Percentiles rank a stretch among this genome's conserved stretches.
Conservation (phyloP, 169 alveolate genomes). For the Cryptosporidium andersoni region DNA sequence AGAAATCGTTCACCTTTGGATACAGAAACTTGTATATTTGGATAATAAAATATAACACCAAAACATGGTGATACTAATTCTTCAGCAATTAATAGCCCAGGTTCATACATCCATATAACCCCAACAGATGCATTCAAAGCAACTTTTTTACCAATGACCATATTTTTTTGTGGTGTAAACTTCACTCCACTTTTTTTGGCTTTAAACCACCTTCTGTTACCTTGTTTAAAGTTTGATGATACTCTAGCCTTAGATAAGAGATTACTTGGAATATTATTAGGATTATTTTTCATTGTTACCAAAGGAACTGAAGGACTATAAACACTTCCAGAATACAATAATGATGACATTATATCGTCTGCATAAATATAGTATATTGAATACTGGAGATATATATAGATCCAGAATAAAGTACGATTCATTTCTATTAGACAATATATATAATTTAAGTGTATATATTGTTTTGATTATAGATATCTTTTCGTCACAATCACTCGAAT, state of each 20-base stretch:
- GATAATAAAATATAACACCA: constrained; percentile 55
- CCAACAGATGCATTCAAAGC: constrained; percentile 62
- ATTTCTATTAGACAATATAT: too few relatives aligned
- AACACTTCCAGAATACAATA: too few relatives aligned
- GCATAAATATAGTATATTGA: too few relatives aligned
- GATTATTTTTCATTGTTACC: too few relatives aligned
- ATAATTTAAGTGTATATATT: not conserved
- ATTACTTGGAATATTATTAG: too few relatives aligned
- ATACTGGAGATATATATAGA: too few relatives aligned
- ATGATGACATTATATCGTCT: too few relatives aligned
- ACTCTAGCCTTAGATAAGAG: too few relatives aligned
- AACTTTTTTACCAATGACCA: constrained; percentile 44
- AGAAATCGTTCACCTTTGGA: constrained; percentile 59
- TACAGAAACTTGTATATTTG: constrained; percentile 54
- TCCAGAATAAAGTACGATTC: too few relatives aligned
- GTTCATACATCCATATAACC: constrained; percentile 62
- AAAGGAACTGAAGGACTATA: too few relatives aligned
- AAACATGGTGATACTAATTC: constrained; percentile 66
- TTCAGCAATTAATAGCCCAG: constrained; percentile 62
- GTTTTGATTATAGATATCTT: not conserved
- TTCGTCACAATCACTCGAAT: too few relatives aligned
- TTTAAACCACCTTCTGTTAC: constrained; percentile 54
- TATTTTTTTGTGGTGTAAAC: constrained; percentile 63
- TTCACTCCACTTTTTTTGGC: constrained; percentile 52
- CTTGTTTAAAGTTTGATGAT: constrained; percentile 26